phyloP scores from a whole-genome alignment of 768 basidiomycete species.

The Omphalotus guepiniiformis region DNA sequence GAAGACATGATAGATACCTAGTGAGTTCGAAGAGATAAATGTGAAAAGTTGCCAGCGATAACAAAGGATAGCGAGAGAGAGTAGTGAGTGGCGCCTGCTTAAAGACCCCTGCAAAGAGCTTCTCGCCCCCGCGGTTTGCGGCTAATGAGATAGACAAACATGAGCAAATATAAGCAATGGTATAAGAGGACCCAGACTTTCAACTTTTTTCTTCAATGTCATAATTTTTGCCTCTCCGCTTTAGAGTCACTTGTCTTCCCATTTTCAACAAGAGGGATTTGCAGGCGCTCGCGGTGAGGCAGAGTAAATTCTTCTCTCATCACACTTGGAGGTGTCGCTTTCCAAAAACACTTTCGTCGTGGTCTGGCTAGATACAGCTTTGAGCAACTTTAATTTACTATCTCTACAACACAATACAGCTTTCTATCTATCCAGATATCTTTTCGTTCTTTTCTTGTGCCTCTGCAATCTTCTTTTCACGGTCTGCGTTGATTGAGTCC shows the following conservation, averaged over 20 bases:
- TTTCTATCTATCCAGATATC: neutral
- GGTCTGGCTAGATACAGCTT: slow-evolving; percentile 10
- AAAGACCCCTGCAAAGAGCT: neutral
- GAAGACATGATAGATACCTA: slow-evolving; percentile 43
- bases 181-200: slow-evolving; percentile 23
- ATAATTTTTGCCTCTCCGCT: slow-evolving; percentile 43
- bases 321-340: slow-evolving; percentile 1
- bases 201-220: slow-evolving; percentile 26
- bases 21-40: neutral
- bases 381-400: neutral
- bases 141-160: slow-evolving; percentile 3
- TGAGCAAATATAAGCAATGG: slow-evolving; percentile 9
- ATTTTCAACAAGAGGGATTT: slow-evolving; percentile 33
- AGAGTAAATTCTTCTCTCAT: slow-evolving; percentile 38
- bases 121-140: neutral
- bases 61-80: neutral
- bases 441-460: slow-evolving; percentile 29
- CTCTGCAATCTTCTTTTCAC: slow-evolving; percentile 43
- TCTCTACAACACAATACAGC: neutral
- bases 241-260: slow-evolving; percentile 70
- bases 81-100: neutral
- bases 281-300: slow-evolving; percentile 70
- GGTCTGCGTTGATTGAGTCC: slow-evolving; percentile 75
- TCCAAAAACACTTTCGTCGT: neutral
- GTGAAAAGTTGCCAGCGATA: neutral